phyloP scores from a whole-genome alignment of 1,284 basidiomycete genomes.

The Tremellales sp. region DNA sequence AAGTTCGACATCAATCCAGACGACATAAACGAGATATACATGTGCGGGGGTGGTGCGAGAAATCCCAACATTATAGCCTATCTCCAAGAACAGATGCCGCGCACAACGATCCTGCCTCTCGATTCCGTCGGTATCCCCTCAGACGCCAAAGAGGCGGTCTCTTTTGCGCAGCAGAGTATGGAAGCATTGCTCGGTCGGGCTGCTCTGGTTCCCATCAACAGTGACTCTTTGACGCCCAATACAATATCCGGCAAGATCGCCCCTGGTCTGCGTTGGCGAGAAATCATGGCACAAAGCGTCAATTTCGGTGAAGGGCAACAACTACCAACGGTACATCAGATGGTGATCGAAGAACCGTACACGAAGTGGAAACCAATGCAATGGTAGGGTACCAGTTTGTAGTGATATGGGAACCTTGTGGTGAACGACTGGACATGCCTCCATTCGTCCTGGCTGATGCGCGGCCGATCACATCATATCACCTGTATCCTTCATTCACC shows the following conservation, averaged over 20 bases:
- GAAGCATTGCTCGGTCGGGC: constrained; percentile 6
- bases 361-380: constrained; percentile 3
- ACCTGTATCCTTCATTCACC: no score
- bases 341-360: constrained; percentile 4
- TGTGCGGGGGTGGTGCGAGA: constrained; percentile 12
- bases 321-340: constrained; percentile 2
- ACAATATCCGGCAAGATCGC: constrained; percentile 8
- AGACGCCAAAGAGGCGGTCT: constrained; percentile 13
- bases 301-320: constrained; percentile 2
- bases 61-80: constrained; percentile 9
- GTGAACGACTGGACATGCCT: no score
- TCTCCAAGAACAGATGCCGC: constrained; percentile 2
- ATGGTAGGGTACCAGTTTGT: no score
- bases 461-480: no score
- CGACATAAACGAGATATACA: constrained; percentile 7
- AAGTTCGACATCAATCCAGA: constrained; percentile 3
- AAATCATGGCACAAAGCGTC: constrained; percentile 6
- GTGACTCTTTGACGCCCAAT: constrained; percentile 5
- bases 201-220: constrained; percentile 5
- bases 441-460: no score
- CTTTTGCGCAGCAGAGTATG: constrained; percentile 10
- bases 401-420: no score
- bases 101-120: constrained; percentile 2
- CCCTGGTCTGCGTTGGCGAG: constrained; percentile 3
- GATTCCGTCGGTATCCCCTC: constrained; percentile 7